phyloP scores from a whole-genome alignment of 2,329 filamentous ascomycete genomes.

The Aspergillus japonicus region DNA sequence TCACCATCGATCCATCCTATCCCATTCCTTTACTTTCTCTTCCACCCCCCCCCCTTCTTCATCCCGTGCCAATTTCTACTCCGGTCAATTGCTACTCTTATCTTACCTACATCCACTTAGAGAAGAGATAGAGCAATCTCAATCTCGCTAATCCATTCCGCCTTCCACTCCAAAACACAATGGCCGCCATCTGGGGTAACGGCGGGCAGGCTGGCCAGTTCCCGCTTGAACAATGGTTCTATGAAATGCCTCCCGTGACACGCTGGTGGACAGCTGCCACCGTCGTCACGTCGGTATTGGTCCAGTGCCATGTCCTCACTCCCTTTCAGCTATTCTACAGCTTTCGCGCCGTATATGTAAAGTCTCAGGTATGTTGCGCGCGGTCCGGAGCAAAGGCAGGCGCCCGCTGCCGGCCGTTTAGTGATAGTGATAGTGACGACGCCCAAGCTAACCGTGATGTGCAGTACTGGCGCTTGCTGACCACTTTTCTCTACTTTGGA shows the following conservation, averaged over 20 bases:
- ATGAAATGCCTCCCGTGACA: conserved; percentile 96
- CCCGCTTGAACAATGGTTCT: conserved; percentile 96
- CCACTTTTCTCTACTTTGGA: conserved; percentile 96
- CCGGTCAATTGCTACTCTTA: too few species aligned
- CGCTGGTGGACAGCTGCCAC: conserved; percentile 96
- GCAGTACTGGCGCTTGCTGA: conserved; percentile 94
- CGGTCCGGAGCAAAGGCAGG: background rate
- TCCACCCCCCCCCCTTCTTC: background rate
- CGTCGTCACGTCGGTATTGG: conserved; percentile 79
- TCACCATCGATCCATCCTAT: background rate
- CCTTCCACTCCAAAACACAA: conserved; percentile 19
- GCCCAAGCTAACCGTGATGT: conserved; percentile 14
- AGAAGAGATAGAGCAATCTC: too few species aligned
- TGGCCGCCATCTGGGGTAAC: conserved; percentile 48
- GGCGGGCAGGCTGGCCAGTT: conserved; percentile 56
- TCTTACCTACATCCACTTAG: too few species aligned
- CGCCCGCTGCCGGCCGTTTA: too few species aligned
- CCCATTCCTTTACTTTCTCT: background rate
- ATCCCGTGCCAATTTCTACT: background rate
- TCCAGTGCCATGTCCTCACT: conserved; percentile 89
- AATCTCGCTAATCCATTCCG: too few species aligned
- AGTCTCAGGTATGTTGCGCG: conserved; percentile 75
- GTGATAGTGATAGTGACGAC: background rate
- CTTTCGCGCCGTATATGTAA: conserved; percentile 84
- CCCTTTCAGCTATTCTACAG: conserved; percentile 98